Conservation (phyloP, 176 grass and related monocot genomes). For the Triticum monococcum region DNA sequence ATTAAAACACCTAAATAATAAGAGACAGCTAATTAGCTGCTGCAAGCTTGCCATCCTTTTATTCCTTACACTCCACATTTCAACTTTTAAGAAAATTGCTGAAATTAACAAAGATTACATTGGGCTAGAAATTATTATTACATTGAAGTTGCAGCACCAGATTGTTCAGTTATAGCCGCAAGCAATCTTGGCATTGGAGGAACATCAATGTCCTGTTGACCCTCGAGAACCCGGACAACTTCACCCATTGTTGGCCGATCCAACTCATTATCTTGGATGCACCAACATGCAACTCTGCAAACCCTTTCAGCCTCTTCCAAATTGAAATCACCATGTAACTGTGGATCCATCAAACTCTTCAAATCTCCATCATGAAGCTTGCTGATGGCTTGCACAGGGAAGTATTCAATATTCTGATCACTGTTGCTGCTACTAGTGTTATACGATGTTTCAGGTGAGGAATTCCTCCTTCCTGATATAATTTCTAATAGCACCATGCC, state of each 20-base stretch:
- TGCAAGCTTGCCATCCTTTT: neutral
- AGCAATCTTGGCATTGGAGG: slow-evolving; percentile 43
- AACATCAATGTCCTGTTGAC: slow-evolving; percentile 23
- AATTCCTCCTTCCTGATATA: neutral
- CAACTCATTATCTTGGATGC: slow-evolving; percentile 44
- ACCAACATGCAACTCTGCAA: slow-evolving; percentile 49
- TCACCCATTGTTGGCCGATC: slow-evolving; percentile 33
- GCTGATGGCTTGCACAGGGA: neutral
- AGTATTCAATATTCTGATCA: neutral
- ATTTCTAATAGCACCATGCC: neutral
- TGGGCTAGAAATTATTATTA: neutral
- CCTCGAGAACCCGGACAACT: slow-evolving; percentile 44
- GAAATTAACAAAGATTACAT: too few species aligned
- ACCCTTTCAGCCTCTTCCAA: slow-evolving; percentile 29
- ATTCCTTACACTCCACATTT: neutral
- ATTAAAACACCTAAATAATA: neutral
- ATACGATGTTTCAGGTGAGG: neutral
- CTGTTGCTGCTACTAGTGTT: neutral
- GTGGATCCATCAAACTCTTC: neutral
- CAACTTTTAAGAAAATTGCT: too few species aligned
- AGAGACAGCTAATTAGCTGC: neutral
- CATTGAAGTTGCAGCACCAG: neutral
- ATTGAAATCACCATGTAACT: neutral
- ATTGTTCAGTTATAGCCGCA: slow-evolving; percentile 22
- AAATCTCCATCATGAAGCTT: neutral